Evolutionary conservation across 352 stramenopile species (phyloP).

Genomic region (Elongisporangium senticosum): DNA sequence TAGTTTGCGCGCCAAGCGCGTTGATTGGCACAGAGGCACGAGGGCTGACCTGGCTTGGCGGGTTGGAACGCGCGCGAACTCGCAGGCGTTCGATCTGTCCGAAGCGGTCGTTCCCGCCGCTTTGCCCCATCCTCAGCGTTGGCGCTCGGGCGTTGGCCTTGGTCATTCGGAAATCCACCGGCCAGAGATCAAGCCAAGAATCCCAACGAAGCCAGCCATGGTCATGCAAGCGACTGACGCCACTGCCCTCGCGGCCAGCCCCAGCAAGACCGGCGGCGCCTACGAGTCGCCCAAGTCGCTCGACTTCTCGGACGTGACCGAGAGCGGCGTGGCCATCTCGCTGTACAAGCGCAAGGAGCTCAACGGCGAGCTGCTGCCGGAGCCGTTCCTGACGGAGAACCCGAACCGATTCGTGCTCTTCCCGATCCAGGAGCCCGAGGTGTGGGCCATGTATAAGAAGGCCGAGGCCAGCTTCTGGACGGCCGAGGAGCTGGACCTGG

Average conservation of each 20-base stretch:
- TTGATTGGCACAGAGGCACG: constrained; percentile 14
- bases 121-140: not conserved
- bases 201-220: not conserved
- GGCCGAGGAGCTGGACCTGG: constrained; percentile 97
- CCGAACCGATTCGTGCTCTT: constrained; percentile 97
- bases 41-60: not conserved
- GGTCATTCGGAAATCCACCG: not conserved
- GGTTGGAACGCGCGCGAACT: not conserved
- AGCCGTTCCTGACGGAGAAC: constrained; percentile 95
- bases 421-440: constrained; percentile 95
- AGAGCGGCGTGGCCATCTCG: constrained; percentile 43
- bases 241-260: not conserved
- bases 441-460: constrained; percentile 99
- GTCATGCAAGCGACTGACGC: not conserved
- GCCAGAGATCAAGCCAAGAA: not conserved
- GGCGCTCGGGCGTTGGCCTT: constrained; percentile 2
- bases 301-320: constrained; percentile 19
- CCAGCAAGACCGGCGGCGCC: constrained; percentile 11
- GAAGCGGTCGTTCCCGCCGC: not conserved
- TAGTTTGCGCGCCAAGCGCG: constrained; percentile 13
- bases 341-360: constrained; percentile 87
- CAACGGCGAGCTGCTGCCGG: constrained; percentile 70
- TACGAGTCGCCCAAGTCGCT: constrained; percentile 14
- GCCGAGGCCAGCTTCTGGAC: constrained; percentile 99
- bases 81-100: not conserved